Base-by-base conservation (phyloP, 768 basidiomycete species). In the Grammothele lineata region DNA sequence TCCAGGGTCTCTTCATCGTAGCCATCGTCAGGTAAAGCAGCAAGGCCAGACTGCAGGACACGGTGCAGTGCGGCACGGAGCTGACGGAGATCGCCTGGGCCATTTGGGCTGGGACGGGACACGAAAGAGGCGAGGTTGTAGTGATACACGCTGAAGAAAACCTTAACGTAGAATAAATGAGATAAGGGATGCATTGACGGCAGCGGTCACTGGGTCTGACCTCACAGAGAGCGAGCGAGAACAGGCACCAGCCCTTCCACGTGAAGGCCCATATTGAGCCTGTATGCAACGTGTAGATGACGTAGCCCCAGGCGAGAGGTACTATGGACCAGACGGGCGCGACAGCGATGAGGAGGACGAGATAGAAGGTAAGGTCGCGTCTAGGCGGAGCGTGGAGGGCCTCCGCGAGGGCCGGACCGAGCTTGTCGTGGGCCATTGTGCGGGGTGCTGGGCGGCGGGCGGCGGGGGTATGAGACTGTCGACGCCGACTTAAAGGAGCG, bases 131-230 rank as follows among this genome's bases (percentile, higher is more conserved):
- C 69, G 34, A 88, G 72, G 45, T 72, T 63, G 47, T 64, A 65
- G 55, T 88, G 74, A 61, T 87, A 80, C 15, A 87, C 58, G 56
- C 82, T 85, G 61, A 90, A 91, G 48, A 81, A 61, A 8, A 80
- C 78, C 87, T 89, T 40, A 17, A 17, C 22, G 45, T 53, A 30
- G 44, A 26, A 45, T 24, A 17, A 30, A 4, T 11, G 25, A 38
- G 21, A 18, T 34, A 37, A 43, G 37, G 19, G 10, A 37, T 42
- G 37, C 42, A 36, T 12, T 23, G 7, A 3, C n/a, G 40, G 36
- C 37, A 30, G 19, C 38, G 37, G 37, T 54, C 37, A 50, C 47
- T 37, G 41, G 45, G 51, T 48, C 66, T 54, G 39, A 85, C 86
- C 75, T 88, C 87, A 56, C 67, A 74, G 24, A 81, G 63, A 27